These are phyloP conservation scores for Carex littledalei DNA, from an alignment of 176 grass and related monocot genomes.

Conservation along the genomic window DNA sequence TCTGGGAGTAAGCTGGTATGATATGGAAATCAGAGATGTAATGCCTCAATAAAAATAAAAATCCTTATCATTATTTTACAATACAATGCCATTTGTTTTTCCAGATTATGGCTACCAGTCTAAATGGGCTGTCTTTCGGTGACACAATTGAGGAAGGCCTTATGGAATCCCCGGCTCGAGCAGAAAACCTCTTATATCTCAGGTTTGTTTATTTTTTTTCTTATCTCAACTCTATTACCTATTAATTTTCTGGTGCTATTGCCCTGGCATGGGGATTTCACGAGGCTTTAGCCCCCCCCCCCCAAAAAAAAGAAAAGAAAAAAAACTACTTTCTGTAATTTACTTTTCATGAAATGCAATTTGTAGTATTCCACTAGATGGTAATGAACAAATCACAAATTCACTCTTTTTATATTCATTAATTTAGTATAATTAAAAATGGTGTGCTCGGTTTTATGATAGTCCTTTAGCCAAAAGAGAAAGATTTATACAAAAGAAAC, in stretches of 20 bases:
- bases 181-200: slow-evolving; percentile 49
- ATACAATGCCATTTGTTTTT: background rate
- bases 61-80: background rate
- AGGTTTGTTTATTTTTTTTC: slow-evolving; percentile 38
- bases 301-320: background rate
- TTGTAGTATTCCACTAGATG: background rate
- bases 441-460: background rate
- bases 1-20: background rate
- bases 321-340: background rate
- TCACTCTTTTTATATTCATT: background rate
- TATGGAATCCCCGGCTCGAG: slow-evolving; percentile 81
- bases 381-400: background rate
- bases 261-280: background rate
- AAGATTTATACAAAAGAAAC: background rate
- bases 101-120: slow-evolving; percentile 73
- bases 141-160: slow-evolving; percentile 70
- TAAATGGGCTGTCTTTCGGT: slow-evolving; percentile 86
- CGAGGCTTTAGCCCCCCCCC: background rate
- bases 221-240: background rate
- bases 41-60: background rate
- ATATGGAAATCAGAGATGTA: background rate
- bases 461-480: background rate
- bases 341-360: background rate
- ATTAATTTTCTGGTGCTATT: background rate
- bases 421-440: background rate